Base-by-base conservation (phyloP, 2,329 filamentous ascomycete species). In the Aspergillus fijiensis region DNA sequence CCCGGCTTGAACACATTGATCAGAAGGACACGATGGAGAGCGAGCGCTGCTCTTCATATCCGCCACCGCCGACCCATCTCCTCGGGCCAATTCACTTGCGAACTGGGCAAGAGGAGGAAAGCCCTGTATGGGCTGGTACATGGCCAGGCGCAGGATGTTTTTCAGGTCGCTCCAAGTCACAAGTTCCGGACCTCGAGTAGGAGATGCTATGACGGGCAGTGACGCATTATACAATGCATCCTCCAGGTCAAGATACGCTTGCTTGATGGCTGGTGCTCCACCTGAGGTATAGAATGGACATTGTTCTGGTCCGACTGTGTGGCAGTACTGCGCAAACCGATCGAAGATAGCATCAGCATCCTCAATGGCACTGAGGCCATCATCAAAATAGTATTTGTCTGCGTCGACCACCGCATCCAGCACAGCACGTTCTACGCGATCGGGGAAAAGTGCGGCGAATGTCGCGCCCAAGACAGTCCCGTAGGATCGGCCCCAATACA, bases 401-500 rank as follows among this genome's bases (percentile, higher is more conserved):
- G 71, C 64, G 52, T 77, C 69, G n/a, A 77, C 72, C 3, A 77
- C 74, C 1, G 68, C 75, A 55, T 77, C 75, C 14, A 77, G 65
- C 0, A 77, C 63, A 6, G 60, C 63, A 10, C 72, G 71, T 2
- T 62, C 59, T 16, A 77, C 60, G 16, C 72, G 72, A 49, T 80
- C 70, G 0, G 81, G 80, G 39, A 73, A 81, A 56, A 83, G 72
- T 3, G 76, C 69, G 0, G 80, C 78, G 60, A 82, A 80, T 0
- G 80, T 83, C 0, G 74, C 68, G 3, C 81, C 81, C 0, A 83
- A 69, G 1, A 79, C 65, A 0, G 79, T 78, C 3, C 80, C 81
- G 59, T 81, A 82, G 2, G 76, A 79, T 21, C 77, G 69, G 6
- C 75, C 77, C 76, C 77, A 80, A 61, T 76, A 80, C 21, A 74